phyloP scores from a whole-genome alignment of 2,329 filamentous ascomycete species.

The Hypoxylon sp. region DNA sequence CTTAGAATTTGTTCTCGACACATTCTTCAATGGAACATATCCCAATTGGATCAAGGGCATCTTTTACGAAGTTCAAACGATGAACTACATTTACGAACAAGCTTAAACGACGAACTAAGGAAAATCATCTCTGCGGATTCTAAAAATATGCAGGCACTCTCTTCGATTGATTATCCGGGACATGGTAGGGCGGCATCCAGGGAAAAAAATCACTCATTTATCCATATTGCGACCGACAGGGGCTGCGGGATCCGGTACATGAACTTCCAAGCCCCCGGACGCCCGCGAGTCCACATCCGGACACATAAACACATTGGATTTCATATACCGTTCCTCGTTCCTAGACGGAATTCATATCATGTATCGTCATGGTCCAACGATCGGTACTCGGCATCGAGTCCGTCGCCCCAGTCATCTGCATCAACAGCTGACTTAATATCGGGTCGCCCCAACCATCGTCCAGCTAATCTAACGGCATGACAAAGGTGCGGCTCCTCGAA shows the following conservation, averaged over 20 bases:
- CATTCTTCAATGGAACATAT: conserved; percentile 7
- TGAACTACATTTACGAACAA: no score
- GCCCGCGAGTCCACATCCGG: conserved; percentile 20
- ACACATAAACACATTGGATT: conserved; percentile 10
- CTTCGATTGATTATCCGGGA: conserved; percentile 30
- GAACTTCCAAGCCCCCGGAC: conserved; percentile 19
- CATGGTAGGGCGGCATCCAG: conserved; percentile 23
- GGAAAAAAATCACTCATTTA: conserved; percentile 30
- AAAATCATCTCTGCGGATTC: neutral
- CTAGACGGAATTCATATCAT: neutral
- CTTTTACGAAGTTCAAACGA: no score
- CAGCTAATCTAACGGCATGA: conserved; percentile 16
- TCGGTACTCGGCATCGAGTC: conserved; percentile 27
- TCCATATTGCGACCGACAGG: conserved; percentile 35
- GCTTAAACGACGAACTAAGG: neutral
- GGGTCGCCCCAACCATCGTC: conserved; percentile 6
- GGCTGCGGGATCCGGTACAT: conserved; percentile 13
- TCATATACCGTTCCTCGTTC: conserved; percentile 7
- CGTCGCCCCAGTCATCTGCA: conserved; percentile 16
- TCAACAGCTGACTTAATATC: conserved; percentile 19
- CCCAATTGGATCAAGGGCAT: neutral
- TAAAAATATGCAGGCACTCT: conserved; percentile 27
- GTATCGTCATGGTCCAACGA: conserved; percentile 3
- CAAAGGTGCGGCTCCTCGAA: conserved; percentile 24
- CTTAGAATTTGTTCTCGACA: neutral